Conservation (phyloP, 169 alveolate species). For the Neospora caninum region DNA sequence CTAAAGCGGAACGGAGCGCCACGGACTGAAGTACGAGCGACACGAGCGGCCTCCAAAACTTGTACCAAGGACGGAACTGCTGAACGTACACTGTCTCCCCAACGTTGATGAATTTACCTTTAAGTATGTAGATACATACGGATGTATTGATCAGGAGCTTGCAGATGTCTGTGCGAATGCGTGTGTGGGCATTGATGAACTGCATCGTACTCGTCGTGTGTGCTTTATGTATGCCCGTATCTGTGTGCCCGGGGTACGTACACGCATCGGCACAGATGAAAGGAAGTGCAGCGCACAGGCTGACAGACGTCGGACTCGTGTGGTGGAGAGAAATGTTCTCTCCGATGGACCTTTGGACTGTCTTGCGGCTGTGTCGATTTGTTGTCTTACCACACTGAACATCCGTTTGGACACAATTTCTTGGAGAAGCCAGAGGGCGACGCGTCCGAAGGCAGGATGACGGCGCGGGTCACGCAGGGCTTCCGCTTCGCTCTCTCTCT, state of each 20-base stretch:
- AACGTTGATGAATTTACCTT: not conserved
- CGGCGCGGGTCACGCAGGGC: conserved; percentile 30
- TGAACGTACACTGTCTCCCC: not conserved
- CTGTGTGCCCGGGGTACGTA: not conserved
- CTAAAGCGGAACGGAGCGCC: not conserved
- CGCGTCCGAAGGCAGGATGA: conserved; percentile 69
- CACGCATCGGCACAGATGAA: not conserved
- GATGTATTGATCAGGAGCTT: too few relatives aligned
- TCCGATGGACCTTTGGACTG: not conserved
- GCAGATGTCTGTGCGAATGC: too few relatives aligned
- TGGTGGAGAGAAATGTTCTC: not conserved
- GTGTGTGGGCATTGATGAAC: too few relatives aligned
- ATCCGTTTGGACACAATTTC: conserved; percentile 63
- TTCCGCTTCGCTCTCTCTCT: not conserved
- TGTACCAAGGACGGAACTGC: too few relatives aligned
- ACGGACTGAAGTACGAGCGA: not conserved
- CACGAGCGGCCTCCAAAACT: not conserved
- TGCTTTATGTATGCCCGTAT: too few relatives aligned
- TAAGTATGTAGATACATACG: not conserved
- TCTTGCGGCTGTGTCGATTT: not conserved
- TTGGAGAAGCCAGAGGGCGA: conserved; percentile 62
- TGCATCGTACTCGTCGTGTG: too few relatives aligned
- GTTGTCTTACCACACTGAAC: conserved; percentile 43
- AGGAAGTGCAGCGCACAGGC: not conserved
- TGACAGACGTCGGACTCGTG: not conserved